Percentiles rank a stretch among this genome's conserved stretches.
Conservation (phyloP, 164 flowering plant genomes). For the Liquidambar formosana region DNA sequence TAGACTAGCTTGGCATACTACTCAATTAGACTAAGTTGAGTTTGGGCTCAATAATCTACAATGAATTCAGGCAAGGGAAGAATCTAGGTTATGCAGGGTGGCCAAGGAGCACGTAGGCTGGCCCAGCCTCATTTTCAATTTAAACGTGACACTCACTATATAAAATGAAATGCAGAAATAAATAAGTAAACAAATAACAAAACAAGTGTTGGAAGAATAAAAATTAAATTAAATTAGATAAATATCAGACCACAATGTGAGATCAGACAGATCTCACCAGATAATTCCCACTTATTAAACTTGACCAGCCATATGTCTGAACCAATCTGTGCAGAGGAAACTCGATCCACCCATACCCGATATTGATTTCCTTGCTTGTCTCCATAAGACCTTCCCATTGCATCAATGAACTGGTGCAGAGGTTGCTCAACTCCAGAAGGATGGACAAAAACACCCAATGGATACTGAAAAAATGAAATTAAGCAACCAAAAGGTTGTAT, state of each 20-base stretch:
- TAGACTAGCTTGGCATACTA: no score
- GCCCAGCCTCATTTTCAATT: no score
- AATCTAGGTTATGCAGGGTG: neutral
- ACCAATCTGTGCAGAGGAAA: constrained; percentile 49
- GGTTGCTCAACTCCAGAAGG: constrained; percentile 58
- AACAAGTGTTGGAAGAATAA: no score
- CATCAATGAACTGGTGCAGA: constrained; percentile 39
- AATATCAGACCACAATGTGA: no score
- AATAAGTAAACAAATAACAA: no score
- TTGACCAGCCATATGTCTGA: constrained; percentile 65
- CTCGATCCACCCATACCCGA: constrained; percentile 68
- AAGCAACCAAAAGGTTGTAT: neutral
- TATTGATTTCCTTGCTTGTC: constrained; percentile 60
- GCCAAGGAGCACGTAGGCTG: no score
- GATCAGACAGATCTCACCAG: constrained; percentile 41
- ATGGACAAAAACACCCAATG: constrained; percentile 52
- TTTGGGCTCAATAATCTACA: no score
- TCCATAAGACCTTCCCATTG: constrained; percentile 44
- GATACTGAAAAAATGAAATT: constrained; percentile 33
- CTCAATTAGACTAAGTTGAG: no score
- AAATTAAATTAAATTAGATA: no score
- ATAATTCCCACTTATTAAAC: constrained; percentile 68
- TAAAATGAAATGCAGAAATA: no score
- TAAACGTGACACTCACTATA: no score
- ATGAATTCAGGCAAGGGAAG: no score